These are phyloP conservation scores for Hylodesmum podocarpum DNA, from an alignment of 306 rosid species.

Conservation along the genomic window DNA sequence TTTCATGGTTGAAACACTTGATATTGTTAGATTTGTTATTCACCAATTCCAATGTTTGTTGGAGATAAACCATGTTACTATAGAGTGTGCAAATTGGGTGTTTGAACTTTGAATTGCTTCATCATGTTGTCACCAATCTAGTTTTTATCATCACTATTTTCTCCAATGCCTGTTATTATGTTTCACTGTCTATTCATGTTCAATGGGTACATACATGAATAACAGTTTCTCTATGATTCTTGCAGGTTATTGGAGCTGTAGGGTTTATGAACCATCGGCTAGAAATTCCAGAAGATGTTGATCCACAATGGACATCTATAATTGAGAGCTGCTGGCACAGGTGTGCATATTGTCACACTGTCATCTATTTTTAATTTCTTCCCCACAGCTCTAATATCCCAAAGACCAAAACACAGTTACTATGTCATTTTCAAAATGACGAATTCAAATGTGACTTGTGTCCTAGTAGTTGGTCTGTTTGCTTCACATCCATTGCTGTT, in stretches of 20 bases:
- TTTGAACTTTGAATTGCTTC: neutral
- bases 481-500: too few species aligned
- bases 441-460: too few species aligned
- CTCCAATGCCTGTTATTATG: neutral
- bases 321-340: constrained; percentile 97
- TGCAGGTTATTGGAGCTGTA: constrained; percentile 96
- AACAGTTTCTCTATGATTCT: constrained; percentile 33
- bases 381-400: neutral
- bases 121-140: neutral
- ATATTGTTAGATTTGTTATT: neutral
- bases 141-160: neutral
- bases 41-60: neutral
- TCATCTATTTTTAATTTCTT: constrained; percentile 8
- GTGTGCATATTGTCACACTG: constrained; percentile 36
- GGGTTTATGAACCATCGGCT: constrained; percentile 96
- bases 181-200: neutral
- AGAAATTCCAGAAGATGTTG: constrained; percentile 87
- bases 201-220: constrained; percentile 37
- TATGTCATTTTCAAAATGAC: constrained; percentile 3
- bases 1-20: constrained; percentile 2
- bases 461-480: too few species aligned
- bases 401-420: neutral
- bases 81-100: neutral
- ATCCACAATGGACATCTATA: constrained; percentile 82
- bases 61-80: neutral